These are phyloP conservation scores for Parastagonospora avenae DNA, from an alignment of 2,329 filamentous ascomycete genomes.

Conservation along the genomic window DNA sequence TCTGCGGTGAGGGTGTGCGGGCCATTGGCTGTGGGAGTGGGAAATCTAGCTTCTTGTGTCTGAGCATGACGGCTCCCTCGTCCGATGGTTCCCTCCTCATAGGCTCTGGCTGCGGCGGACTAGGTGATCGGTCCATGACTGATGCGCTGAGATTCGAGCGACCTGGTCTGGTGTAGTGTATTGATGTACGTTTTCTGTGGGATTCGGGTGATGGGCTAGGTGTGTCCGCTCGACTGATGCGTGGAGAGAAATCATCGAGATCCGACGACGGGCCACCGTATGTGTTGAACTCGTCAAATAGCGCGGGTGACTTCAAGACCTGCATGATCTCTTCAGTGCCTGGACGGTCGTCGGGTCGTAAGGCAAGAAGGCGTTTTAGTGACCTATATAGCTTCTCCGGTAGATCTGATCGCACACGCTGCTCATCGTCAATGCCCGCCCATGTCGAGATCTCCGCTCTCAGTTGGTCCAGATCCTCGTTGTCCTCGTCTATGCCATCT, in stretches of 20 bases:
- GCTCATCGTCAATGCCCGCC: conserved; percentile 83
- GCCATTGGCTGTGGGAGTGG: conserved; percentile 20
- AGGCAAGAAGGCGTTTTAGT: conserved; percentile 77
- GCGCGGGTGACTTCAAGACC: conserved; percentile 72
- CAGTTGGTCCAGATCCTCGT: conserved; percentile 85
- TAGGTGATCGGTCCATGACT: conserved; percentile 41
- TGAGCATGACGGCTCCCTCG: conserved; percentile 36
- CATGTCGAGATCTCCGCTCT: conserved; percentile 85
- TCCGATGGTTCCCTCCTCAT: conserved; percentile 26
- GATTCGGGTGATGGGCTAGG: conserved; percentile 38
- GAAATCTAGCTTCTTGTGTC: conserved; percentile 36
- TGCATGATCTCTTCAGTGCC: conserved; percentile 83
- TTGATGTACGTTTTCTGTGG: conserved; percentile 29
- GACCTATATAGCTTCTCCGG: conserved; percentile 85
- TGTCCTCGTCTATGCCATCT: conserved; percentile 85
- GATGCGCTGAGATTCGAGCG: conserved; percentile 42
- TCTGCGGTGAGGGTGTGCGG: conserved; percentile 25
- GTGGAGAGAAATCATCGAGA: conserved; percentile 42
- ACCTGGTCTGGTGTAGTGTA: conserved; percentile 35
- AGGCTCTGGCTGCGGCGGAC: conserved; percentile 29
- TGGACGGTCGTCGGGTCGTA: conserved; percentile 77
- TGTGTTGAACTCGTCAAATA: conserved; percentile 52
- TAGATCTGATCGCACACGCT: conserved; percentile 76
- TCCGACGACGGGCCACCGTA: conserved; percentile 44
- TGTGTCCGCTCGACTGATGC: conserved; percentile 54